These are phyloP conservation scores for Pontederia crassipes DNA, from an alignment of 176 grass and related monocot genomes.

Conservation along the genomic window DNA sequence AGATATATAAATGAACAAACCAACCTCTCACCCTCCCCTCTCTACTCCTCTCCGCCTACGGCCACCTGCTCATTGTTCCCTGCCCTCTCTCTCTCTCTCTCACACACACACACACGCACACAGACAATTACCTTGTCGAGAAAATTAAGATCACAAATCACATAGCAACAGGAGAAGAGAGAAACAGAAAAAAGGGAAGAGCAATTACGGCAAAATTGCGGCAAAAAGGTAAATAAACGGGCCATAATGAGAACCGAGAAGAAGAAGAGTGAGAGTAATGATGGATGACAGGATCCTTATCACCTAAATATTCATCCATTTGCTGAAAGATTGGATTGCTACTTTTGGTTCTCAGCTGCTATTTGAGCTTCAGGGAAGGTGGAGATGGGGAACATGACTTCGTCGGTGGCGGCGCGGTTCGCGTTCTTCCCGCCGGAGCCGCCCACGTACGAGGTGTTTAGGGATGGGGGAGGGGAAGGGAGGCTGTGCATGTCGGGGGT, in stretches of 20 bases:
- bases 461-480: conserved; percentile 6
- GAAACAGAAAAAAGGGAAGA: not conserved
- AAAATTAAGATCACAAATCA: not conserved
- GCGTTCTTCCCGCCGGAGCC: conserved; percentile 99
- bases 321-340: not conserved
- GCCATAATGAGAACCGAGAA: not conserved
- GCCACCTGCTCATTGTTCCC: too few relatives aligned
- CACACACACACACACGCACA: not conserved
- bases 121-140: not conserved
- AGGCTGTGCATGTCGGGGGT: conserved; percentile 44
- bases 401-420: conserved; percentile 87
- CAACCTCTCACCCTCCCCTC: not conserved
- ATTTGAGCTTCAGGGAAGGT: not conserved
- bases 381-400: conserved; percentile 88
- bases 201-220: too few relatives aligned
- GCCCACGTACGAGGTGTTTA: conserved; percentile 66
- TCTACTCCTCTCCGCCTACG: not conserved
- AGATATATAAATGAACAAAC: not conserved
- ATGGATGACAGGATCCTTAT: too few relatives aligned
- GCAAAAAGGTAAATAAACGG: too few relatives aligned
- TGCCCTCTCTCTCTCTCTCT: not conserved
- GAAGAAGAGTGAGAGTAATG: not conserved
- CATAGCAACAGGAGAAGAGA: conserved; percentile 1
- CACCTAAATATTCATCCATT: not conserved
- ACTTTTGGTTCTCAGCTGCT: too few relatives aligned